Base-by-base conservation (phyloP, 331 rosid genomes). In the Acacia concinna region DNA sequence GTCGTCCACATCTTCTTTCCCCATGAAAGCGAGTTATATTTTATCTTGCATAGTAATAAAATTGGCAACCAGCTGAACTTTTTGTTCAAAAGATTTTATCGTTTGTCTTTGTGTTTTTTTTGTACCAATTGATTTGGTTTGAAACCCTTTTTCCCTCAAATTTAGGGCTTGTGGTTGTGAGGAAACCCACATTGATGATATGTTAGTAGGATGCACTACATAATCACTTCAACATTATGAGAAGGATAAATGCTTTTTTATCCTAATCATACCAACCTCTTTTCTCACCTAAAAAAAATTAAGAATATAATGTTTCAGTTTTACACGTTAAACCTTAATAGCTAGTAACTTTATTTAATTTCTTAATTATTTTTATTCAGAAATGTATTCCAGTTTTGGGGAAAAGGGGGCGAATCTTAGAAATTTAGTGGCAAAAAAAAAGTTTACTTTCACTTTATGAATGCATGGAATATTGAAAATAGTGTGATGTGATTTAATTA, bases 101-200 rank as follows among this genome's bases (percentile, higher is more conserved):
- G 38, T 85, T 83, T 79, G 52, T 2, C 75, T 88, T 84, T 76
- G 31, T 66, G 84, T 23, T 85, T 84, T 85, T 84, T 73, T 75
- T 14, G 62, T 68, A 71, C 71, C 81, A 67, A 70, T 59, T 76
- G 59, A 71, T 81, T 81, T 80, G 78, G 84, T 81, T 84, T 60
- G 7, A 51, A 32, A 77, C 73, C 49, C 78, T 73, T 86, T 75
- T 83, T 77, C 82, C 91, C 93, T 87, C 89, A 85, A 84, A 80
- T 87, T 87, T 82, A 87, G 90, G 89, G 46, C 75, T 79, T 80
- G 83, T 83, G 40, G 87, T 79, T 80, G 83, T 83, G 40, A 86
- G 83, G 82, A 60, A 80, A 60, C 60, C 49, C 40, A 30, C 38
- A 68, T 84, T 83, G 59, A 80, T 85, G 59, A 31, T 69, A 38